Evolutionary conservation across 805 yeast species (phyloP).

Genomic region (Saturnispora silvae): DNA sequence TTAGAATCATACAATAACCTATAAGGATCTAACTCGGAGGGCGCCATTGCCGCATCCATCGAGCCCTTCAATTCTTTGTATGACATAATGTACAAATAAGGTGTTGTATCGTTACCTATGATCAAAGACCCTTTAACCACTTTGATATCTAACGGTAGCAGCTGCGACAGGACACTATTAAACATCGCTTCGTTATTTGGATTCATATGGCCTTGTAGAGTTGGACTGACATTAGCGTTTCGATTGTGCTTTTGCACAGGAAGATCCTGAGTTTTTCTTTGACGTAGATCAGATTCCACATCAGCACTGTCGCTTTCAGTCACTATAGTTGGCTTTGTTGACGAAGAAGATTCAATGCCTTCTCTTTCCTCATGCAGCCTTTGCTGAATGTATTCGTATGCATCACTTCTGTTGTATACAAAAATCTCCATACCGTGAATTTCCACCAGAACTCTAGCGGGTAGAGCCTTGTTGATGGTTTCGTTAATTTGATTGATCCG

Average conservation of each 20-base stretch:
- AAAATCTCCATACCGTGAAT: conserved; percentile 77
- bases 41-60: conserved; percentile 43
- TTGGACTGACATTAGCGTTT: no score
- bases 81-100: conserved; percentile 57
- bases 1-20: conserved; percentile 35
- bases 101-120: conserved; percentile 70
- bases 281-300: conserved; percentile 2
- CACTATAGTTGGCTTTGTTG: not conserved
- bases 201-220: not conserved
- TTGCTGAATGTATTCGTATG: conserved; percentile 42
- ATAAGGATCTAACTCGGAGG: conserved; percentile 43
- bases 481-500: conserved; percentile 15
- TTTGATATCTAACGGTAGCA: conserved; percentile 54
- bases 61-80: conserved; percentile 43
- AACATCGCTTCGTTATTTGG: conserved; percentile 5
- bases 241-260: not conserved
- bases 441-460: conserved; percentile 45
- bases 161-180: conserved; percentile 19
- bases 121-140: conserved; percentile 63
- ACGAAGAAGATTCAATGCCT: not conserved
- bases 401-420: conserved; percentile 66
- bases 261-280: not conserved
- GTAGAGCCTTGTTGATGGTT: conserved; percentile 36
- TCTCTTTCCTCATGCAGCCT: conserved; percentile 7
- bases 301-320: not conserved